phyloP scores from a whole-genome alignment of 169 alveolate species.

The Amoebophrya sp. region DNA sequence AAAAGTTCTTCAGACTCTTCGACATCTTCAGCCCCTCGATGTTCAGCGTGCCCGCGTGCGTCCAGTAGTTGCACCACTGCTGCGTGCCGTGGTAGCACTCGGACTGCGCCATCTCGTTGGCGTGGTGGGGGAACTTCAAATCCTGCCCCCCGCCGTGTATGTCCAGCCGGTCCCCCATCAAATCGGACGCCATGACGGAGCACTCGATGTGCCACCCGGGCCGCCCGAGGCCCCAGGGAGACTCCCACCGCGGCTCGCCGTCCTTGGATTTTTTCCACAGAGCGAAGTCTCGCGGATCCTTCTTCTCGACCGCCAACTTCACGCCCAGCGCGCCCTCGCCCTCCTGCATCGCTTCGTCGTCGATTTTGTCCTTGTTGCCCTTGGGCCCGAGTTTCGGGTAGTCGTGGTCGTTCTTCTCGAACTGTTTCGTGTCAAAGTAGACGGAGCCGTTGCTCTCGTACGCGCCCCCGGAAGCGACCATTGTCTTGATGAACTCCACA shows the following conservation, averaged over 20 bases:
- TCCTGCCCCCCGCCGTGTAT: conserved; percentile 99
- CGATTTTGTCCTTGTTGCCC: background rate
- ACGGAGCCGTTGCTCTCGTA: conserved; percentile 51
- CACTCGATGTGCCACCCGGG: conserved; percentile 99
- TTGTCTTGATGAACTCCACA: conserved; percentile 35
- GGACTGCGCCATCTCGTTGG: conserved; percentile 96
- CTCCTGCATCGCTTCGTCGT: conserved; percentile 34
- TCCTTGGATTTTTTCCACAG: conserved; percentile 95
- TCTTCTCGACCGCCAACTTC: conserved; percentile 69
- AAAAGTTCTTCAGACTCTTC: conserved; percentile 92
- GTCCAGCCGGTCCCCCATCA: conserved; percentile 87
- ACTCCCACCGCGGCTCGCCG: conserved; percentile 95
- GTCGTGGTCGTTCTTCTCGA: background rate
- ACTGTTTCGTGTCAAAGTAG: conserved; percentile 44
- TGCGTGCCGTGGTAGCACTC: conserved; percentile 90
- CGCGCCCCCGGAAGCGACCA: conserved; percentile 41
- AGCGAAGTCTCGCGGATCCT: conserved; percentile 88
- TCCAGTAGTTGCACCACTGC: conserved; percentile 82
- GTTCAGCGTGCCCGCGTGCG: conserved; percentile 97
- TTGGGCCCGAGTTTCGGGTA: conserved; percentile 8
- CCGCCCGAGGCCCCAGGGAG: conserved; percentile 98
- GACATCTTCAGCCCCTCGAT: conserved; percentile 96
- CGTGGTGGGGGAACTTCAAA: conserved; percentile 98
- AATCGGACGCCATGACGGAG: conserved; percentile 83
- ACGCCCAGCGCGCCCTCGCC: conserved; percentile 49